These are phyloP conservation scores for Cercospora citrullina DNA, from an alignment of 2,329 filamentous ascomycete genomes.

Conservation along the genomic window DNA sequence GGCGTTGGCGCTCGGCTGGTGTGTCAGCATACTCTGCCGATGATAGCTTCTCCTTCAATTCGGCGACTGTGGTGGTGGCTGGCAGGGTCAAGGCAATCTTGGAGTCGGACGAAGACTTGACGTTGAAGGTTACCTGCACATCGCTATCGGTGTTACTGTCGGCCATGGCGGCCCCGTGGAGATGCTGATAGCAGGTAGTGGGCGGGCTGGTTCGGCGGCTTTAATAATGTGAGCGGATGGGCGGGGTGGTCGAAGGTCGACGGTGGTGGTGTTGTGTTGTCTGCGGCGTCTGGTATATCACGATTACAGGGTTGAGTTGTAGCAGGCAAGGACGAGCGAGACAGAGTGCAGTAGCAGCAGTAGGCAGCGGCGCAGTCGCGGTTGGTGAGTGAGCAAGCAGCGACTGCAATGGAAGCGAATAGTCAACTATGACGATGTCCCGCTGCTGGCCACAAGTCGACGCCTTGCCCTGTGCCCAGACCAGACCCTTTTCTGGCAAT, in stretches of 20 bases:
- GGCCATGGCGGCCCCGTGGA: constrained; percentile 54
- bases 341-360: neutral
- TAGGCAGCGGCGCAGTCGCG: neutral
- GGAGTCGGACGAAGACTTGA: constrained; percentile 92
- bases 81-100: constrained; percentile 81
- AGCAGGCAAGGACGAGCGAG: neutral
- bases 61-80: constrained; percentile 72
- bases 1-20: constrained; percentile 80
- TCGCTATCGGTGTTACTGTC: constrained; percentile 62
- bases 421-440: neutral
- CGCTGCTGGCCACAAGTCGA: neutral
- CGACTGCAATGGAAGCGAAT: neutral
- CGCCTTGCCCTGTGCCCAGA: too few species aligned
- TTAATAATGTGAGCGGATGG: constrained; percentile 1
- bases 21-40: constrained; percentile 80
- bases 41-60: constrained; percentile 87
- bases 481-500: too few species aligned
- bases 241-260: neutral
- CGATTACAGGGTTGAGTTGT: neutral
- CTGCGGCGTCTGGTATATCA: neutral
- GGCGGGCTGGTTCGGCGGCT: neutral
- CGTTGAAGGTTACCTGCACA: constrained; percentile 86
- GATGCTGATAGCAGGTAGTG: neutral
- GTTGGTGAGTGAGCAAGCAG: neutral
- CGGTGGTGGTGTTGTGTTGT: neutral